A percentile compares a stretch with the other conserved stretches of the same genome.
Conservation (phyloP, 306 rosid genomes). For the Medicago truncatula region MtrunA17r5.0-ANR NC_053044.1:37688501-37689000, state of each 20-base stretch:
- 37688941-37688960: conserved; percentile 98
- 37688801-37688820: not conserved
- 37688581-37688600: not conserved
- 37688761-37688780: no score
- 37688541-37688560: not conserved
- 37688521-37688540: conserved; percentile 4
- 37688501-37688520: conserved; percentile 50
- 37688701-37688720: no score
- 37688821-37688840: conserved; percentile 17
- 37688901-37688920: conserved; percentile 98
- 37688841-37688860: not conserved
- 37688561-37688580: not conserved
- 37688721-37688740: no score
- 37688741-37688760: no score
- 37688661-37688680: no score
- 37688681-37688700: no score
- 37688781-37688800: not conserved
- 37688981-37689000: conserved; percentile 60
- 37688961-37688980: conserved; percentile 99
- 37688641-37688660: no score
- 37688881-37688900: conserved; percentile 98
- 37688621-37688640: no score
- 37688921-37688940: conserved; percentile 98
- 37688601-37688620: no score
- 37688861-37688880: conserved; percentile 54